Percentiles rank a stretch among this genome's conserved stretches.
phyloP scores from a whole-genome alignment of 2,329 filamentous ascomycete genomes.

The Zymoseptoria ardabiliae region DNA sequence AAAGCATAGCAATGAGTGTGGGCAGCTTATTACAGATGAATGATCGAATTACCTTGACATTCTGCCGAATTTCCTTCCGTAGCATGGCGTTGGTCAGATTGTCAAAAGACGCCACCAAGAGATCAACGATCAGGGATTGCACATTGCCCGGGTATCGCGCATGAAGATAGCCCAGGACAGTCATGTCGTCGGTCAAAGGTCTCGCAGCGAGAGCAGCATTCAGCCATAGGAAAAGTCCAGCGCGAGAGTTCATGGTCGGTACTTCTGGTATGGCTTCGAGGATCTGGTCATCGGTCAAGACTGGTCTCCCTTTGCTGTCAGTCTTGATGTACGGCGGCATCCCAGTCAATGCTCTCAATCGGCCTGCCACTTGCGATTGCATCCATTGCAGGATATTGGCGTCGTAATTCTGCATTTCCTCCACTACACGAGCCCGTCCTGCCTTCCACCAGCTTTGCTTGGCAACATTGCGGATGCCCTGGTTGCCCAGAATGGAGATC shows the following conservation, averaged over 20 bases:
- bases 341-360: slow-evolving; percentile 23
- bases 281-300: slow-evolving; percentile 54
- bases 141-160: slow-evolving; percentile 80
- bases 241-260: slow-evolving; percentile 65
- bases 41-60: slow-evolving; percentile 68
- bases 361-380: slow-evolving; percentile 24
- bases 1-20: slow-evolving; percentile 51
- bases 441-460: slow-evolving; percentile 27
- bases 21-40: slow-evolving; percentile 75
- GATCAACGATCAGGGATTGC: slow-evolving; percentile 68
- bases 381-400: slow-evolving; percentile 28
- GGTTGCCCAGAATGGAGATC: slow-evolving; percentile 24
- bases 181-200: slow-evolving; percentile 73
- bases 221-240: slow-evolving; percentile 77
- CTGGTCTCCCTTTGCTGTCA: slow-evolving; percentile 54
- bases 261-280: slow-evolving; percentile 45
- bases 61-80: slow-evolving; percentile 52
- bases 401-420: slow-evolving; percentile 28
- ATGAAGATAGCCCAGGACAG: slow-evolving; percentile 71
- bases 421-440: slow-evolving; percentile 19
- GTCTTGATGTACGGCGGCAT: slow-evolving; percentile 56
- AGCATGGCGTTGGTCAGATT: slow-evolving; percentile 81
- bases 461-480: slow-evolving; percentile 17
- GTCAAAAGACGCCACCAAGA: slow-evolving; percentile 85
- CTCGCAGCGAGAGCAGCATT: slow-evolving; percentile 74